phyloP scores from a whole-genome alignment of 352 stramenopile genomes.

The Phytophthora boehmeriae region DNA sequence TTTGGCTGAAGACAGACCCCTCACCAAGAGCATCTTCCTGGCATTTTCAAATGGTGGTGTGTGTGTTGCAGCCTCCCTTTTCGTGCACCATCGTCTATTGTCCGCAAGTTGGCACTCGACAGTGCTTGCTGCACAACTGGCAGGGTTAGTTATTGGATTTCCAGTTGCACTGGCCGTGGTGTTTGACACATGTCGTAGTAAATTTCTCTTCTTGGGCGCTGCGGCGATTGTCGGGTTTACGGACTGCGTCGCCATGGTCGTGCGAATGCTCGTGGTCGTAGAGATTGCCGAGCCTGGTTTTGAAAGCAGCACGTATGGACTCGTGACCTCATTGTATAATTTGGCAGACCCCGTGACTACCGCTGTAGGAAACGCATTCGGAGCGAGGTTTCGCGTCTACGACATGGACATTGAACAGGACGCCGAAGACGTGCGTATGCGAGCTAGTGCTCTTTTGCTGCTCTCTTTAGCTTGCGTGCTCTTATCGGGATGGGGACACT shows the following conservation, averaged over 20 bases:
- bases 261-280: constrained; percentile 79
- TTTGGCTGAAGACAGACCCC: constrained; percentile 67
- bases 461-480: constrained; percentile 60
- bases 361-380: constrained; percentile 62
- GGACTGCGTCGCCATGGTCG: constrained; percentile 72
- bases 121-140: constrained; percentile 54
- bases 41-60: constrained; percentile 49
- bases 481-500: constrained; percentile 48
- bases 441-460: constrained; percentile 60
- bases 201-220: constrained; percentile 67
- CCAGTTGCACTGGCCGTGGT: constrained; percentile 51
- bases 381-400: constrained; percentile 60
- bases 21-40: constrained; percentile 68
- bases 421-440: constrained; percentile 52
- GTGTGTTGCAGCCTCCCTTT: constrained; percentile 58
- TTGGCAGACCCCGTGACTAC: constrained; percentile 67
- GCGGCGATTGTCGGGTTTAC: constrained; percentile 61
- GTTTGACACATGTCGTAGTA: constrained; percentile 64
- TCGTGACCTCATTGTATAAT: constrained; percentile 82
- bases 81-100: constrained; percentile 61
- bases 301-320: constrained; percentile 80
- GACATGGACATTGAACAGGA: constrained; percentile 64
- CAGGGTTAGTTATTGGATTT: constrained; percentile 42
- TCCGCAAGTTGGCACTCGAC: constrained; percentile 67
- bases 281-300: constrained; percentile 76